Evolutionary conservation across 805 yeast genomes (phyloP), one percentile per base, ranked within the genome.

Genomic region (Sungouiella thailandica): DNA sequence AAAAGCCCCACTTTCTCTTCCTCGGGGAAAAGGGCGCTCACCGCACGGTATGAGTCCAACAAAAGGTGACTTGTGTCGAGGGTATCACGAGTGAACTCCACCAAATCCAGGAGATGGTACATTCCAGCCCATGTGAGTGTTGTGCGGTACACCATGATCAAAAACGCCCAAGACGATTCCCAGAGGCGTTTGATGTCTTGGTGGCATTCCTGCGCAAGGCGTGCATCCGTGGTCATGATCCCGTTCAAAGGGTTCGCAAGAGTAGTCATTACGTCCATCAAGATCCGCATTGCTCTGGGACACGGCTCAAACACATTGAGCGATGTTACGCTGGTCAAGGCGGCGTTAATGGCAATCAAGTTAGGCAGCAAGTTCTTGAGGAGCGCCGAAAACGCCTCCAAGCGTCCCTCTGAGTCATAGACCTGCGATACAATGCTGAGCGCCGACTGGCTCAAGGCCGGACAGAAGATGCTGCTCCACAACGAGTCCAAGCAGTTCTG

Each of bases 71-170:
- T 80, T 20, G 85, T 65, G 46, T 89, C 96, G 32, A 90, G 66
- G 0, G 86, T 80, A 51, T 87, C 96, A 53, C 95, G 74, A 2
- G 96, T 84, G 46, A 87, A 89, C 36, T 88, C 95, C 27, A 80
- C 72, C 46, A 86, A 64, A 31, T 72, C 72, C 0, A 68, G 64
- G 14, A 73, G 64, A 18, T 74, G 73, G 46, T 78, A 80, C 23
- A 62, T 58, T 2, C 69, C 58, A 0, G 96, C 87, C 98, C 98
- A 90, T 3, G 55, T 55, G 10, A 83, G 60, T 1, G 94, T 85
- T 35, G 74, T 71, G 26, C 66, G 64, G 44, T 83, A 85, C 2
- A 86, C 74, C 67, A 79, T 70, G 28, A 75, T 74, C 37, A 90
- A 58, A 41, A 86, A 82, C 10, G 50, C 49, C 97, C 98, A 90